These are phyloP conservation scores for Hypoxylon perforatum DNA, from an alignment of 495 filamentous ascomycete genomes.

Conservation along the genomic window DNA sequence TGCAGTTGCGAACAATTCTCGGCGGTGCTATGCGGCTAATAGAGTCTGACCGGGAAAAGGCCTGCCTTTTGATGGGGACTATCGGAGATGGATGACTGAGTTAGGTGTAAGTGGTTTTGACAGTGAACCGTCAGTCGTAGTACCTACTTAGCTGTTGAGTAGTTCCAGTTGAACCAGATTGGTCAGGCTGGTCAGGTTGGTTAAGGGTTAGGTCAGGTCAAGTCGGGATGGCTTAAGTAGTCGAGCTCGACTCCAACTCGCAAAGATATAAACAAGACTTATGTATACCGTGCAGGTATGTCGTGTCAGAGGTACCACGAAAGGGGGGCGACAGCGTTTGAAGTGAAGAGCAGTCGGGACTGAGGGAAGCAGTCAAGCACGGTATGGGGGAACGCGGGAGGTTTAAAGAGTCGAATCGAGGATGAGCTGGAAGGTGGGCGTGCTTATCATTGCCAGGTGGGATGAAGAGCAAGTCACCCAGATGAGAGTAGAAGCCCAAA, in stretches of 20 bases:
- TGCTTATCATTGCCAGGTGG: constrained; percentile 43
- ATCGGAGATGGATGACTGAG: constrained; percentile 39
- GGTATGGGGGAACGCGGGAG: constrained; percentile 39
- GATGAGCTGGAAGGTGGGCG: constrained; percentile 32
- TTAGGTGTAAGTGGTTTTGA: constrained; percentile 41
- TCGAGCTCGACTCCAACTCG: background rate
- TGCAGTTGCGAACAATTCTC: constrained; percentile 34
- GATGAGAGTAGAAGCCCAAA: constrained; percentile 41
- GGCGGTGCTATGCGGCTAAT: constrained; percentile 46
- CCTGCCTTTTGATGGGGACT: constrained; percentile 40
- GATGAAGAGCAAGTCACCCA: constrained; percentile 25
- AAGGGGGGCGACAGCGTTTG: constrained; percentile 11
- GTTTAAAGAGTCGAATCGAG: constrained; percentile 40
- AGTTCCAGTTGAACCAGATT: constrained; percentile 20
- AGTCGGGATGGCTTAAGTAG: background rate
- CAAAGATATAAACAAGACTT: background rate
- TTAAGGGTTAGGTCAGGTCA: constrained; percentile 7
- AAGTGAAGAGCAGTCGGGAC: constrained; percentile 16
- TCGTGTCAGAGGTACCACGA: constrained; percentile 13
- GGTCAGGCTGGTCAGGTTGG: constrained; percentile 11
- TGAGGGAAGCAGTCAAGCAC: constrained; percentile 30
- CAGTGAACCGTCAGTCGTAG: constrained; percentile 20
- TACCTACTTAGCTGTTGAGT: constrained; percentile 14
- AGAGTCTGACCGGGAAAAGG: constrained; percentile 42
- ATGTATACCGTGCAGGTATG: constrained; percentile 6